Conservation (phyloP, 345 rosid species). For the Eucalyptus camaldulensis region DNA sequence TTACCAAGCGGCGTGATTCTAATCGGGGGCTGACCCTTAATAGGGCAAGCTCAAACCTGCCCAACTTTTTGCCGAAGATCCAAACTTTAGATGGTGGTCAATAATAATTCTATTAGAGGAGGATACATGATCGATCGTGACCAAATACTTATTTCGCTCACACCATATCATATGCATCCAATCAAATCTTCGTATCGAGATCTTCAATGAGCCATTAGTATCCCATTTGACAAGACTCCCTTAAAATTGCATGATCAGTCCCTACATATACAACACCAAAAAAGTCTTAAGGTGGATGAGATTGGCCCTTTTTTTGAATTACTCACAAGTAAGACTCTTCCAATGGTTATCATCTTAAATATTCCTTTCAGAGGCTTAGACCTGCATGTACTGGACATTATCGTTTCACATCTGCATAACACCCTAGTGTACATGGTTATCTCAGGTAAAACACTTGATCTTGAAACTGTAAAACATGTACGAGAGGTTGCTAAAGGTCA, state of each 20-base stretch:
- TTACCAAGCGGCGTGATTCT: neutral
- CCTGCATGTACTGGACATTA: neutral
- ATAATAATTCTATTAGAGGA: neutral
- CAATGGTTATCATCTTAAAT: neutral
- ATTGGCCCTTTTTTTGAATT: neutral
- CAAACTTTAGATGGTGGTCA: neutral
- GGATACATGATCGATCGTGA: rapidly evolving
- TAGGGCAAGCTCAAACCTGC: neutral
- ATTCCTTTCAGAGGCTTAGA: neutral
- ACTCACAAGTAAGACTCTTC: neutral
- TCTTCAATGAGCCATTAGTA: neutral
- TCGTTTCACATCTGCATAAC: neutral
- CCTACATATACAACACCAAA: neutral
- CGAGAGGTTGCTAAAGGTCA: neutral
- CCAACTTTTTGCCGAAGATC: neutral
- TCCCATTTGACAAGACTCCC: neutral
- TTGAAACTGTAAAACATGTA: neutral
- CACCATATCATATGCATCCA: neutral
- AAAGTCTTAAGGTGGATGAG: neutral
- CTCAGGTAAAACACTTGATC: neutral
- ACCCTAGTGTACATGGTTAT: neutral
- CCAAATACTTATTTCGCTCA: rapidly evolving
- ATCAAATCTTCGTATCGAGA: neutral
- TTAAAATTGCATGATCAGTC: neutral
- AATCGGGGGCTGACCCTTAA: neutral